phyloP scores from a whole-genome alignment of 2,329 filamentous ascomycete genomes.

The Exophiala xenobiotica region DNA sequence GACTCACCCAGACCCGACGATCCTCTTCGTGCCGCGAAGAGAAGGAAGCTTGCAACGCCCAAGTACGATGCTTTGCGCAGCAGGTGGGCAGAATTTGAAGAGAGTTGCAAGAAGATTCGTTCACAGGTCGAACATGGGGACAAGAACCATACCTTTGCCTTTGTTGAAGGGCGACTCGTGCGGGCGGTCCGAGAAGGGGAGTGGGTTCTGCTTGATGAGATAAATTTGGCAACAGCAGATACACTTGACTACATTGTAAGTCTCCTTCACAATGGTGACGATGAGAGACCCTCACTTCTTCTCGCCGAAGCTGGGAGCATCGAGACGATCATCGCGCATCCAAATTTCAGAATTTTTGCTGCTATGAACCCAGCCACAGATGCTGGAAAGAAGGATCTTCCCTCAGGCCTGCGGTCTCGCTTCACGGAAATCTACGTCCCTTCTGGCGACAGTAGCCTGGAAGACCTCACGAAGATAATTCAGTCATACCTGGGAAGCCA shows the following conservation, averaged over 20 bases:
- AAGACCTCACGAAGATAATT: conserved; percentile 84
- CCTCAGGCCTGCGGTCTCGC: conserved; percentile 79
- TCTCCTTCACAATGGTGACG: conserved; percentile 71
- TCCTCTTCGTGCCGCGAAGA: conserved; percentile 61
- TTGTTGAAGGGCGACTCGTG: conserved; percentile 93
- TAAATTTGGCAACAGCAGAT: conserved; percentile 92
- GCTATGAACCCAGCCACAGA: conserved; percentile 99
- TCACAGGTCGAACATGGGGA: conserved; percentile 69
- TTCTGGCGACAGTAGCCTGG: conserved; percentile 80
- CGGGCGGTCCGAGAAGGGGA: conserved; percentile 95
- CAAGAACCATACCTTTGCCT: conserved; percentile 87
- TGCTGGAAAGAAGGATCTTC: conserved; percentile 91
- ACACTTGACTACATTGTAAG: conserved; percentile 92
- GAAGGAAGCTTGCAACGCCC: conserved; percentile 59
- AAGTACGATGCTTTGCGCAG: conserved; percentile 58
- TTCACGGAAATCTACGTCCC: conserved; percentile 96
- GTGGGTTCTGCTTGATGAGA: conserved; percentile 96
- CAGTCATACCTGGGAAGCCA: conserved; percentile 78
- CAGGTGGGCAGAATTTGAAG: conserved; percentile 78
- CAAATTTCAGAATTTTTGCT: conserved; percentile 92
- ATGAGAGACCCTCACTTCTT: conserved; percentile 74
- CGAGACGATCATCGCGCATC: conserved; percentile 83
- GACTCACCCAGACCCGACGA: conserved; percentile 26
- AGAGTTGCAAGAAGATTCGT: conserved; percentile 74
- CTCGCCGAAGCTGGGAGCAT: conserved; percentile 92